These are phyloP conservation scores for Colletotrichum melonis DNA, from an alignment of 2,329 filamentous ascomycete species.

Conservation along the genomic window DNA sequence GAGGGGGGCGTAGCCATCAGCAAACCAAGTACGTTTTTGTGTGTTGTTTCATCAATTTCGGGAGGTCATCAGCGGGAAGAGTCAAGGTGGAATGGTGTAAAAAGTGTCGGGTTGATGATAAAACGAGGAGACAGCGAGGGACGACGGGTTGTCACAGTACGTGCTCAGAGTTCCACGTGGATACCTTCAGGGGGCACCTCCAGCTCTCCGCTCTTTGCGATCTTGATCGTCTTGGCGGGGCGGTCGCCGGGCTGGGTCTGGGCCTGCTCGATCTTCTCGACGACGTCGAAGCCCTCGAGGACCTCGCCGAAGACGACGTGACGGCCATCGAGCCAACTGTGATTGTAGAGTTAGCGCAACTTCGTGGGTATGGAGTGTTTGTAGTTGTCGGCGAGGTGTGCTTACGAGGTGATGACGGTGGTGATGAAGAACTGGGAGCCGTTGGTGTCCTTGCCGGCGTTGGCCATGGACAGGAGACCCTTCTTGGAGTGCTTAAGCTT, in stretches of 20 bases:
- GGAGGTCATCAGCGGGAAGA: constrained; percentile 6
- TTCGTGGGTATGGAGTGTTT: neutral
- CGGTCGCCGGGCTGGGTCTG: constrained; percentile 75
- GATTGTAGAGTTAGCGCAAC: constrained; percentile 5
- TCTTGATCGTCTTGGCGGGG: constrained; percentile 77
- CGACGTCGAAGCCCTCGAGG: constrained; percentile 84
- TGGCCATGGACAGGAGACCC: constrained; percentile 87
- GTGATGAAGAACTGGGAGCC: constrained; percentile 94
- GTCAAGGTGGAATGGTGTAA: neutral
- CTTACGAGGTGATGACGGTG: constrained; percentile 80
- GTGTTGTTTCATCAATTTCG: constrained; percentile 7
- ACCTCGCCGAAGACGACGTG: constrained; percentile 93
- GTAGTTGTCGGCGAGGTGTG: constrained; percentile 12
- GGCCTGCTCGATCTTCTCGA: constrained; percentile 81
- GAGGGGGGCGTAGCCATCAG: constrained; percentile 45
- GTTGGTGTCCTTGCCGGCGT: constrained; percentile 87
- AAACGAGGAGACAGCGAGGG: constrained; percentile 12
- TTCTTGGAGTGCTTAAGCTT: constrained; percentile 93
- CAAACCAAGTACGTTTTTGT: constrained; percentile 45
- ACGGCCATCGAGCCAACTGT: constrained; percentile 82
- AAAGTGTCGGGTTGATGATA: constrained; percentile 9
- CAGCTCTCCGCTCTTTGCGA: constrained; percentile 86
- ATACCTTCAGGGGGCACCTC: constrained; percentile 91
- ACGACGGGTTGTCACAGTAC: constrained; percentile 35
- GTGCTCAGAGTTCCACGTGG: constrained; percentile 84